phyloP scores from a whole-genome alignment of 139 green algal species.

The Chara braunii region DNA sequence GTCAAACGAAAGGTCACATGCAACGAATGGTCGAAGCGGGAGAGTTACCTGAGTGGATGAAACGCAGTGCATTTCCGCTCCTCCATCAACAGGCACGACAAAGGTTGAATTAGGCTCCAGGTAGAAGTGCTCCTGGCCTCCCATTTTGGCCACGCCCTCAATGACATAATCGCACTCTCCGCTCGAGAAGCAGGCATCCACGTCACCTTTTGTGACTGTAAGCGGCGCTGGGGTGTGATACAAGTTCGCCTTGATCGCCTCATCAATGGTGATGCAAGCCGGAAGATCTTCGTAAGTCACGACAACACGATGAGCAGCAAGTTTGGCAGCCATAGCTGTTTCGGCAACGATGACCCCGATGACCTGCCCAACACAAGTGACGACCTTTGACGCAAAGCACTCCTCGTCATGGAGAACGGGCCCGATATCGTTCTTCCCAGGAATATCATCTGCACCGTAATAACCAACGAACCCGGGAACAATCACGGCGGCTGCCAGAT shows the following conservation, averaged over 20 bases:
- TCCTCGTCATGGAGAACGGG: conserved; percentile 79
- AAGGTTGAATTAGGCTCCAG: conserved; percentile 76
- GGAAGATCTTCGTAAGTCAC: conserved; percentile 84
- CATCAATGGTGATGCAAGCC: conserved; percentile 75
- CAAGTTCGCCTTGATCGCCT: conserved; percentile 60
- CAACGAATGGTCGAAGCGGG: too few relatives aligned
- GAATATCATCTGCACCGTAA: conserved; percentile 67
- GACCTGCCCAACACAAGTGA: conserved; percentile 77
- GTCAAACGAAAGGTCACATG: too few relatives aligned
- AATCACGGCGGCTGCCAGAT: conserved; percentile 53
- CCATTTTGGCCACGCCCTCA: conserved; percentile 56
- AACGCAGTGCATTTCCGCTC: conserved; percentile 62
- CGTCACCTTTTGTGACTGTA: conserved; percentile 50
- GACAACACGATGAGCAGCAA: conserved; percentile 59
- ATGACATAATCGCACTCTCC: conserved; percentile 40
- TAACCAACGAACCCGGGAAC: conserved; percentile 62
- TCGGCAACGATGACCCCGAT: conserved; percentile 84
- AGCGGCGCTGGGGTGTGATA: conserved; percentile 31
- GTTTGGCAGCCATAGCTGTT: conserved; percentile 57
- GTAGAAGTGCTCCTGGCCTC: conserved; percentile 96
- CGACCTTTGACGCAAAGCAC: conserved; percentile 71
- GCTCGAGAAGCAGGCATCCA: conserved; percentile 56
- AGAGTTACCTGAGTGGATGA: conserved; percentile 64
- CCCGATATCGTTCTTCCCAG: conserved; percentile 76
- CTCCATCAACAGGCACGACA: conserved; percentile 72